These are phyloP conservation scores for Starmera amethionina DNA, from an alignment of 805 yeast genomes.

Conservation along the genomic window DNA sequence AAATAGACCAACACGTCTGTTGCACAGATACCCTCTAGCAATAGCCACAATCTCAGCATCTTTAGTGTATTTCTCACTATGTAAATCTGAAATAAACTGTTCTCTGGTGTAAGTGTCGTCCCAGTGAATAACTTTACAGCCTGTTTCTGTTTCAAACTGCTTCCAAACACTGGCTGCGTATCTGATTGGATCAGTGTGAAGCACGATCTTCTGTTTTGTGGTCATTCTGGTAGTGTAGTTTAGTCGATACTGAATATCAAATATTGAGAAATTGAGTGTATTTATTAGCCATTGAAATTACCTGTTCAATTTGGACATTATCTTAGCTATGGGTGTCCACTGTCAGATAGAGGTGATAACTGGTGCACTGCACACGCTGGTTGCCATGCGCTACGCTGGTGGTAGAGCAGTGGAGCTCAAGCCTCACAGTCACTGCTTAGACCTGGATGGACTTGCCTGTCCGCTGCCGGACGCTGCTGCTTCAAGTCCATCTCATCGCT, in stretches of 20 bases:
- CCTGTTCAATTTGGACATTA: no score
- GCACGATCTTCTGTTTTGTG: not conserved
- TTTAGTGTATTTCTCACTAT: conserved; percentile 11
- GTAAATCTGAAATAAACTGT: conserved; percentile 26
- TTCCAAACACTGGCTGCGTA: conserved; percentile 57
- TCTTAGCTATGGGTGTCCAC: no score
- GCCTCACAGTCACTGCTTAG: no score
- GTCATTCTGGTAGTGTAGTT: not conserved
- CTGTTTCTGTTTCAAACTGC: conserved; percentile 26
- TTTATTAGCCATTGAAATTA: no score
- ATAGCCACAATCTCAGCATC: conserved; percentile 33
- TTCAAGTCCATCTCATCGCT: no score
- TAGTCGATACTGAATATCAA: not conserved
- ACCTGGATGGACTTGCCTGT: no score
- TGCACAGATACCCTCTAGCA: conserved; percentile 47
- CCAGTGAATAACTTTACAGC: conserved; percentile 33
- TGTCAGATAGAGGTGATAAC: no score
- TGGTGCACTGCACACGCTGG: no score
- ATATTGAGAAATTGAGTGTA: no score
- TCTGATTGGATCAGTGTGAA: conserved; percentile 32
- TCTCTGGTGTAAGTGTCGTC: conserved; percentile 25
- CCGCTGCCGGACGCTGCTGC: no score
- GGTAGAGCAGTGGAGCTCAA: no score
- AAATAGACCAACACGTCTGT: conserved; percentile 37
- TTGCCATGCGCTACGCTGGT: no score